These are phyloP conservation scores for Auriscalpium vulgare DNA, from an alignment of 768 basidiomycete species.

Conservation along the genomic window DNA sequence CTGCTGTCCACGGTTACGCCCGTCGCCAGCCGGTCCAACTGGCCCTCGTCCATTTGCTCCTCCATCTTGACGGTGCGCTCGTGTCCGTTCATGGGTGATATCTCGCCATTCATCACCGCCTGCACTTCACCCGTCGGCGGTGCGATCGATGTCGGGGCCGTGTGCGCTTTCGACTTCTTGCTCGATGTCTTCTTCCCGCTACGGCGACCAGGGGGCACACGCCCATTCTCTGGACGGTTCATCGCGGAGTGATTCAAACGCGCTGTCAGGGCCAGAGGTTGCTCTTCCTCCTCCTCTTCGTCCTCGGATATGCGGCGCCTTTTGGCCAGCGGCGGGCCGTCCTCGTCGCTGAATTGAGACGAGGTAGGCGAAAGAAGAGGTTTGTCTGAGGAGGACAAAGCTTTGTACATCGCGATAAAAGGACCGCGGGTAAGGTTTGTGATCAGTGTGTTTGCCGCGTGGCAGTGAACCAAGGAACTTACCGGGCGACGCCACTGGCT, in stretches of 20 bases:
- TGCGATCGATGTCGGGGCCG: constrained; percentile 37
- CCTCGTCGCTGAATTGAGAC: constrained; percentile 44
- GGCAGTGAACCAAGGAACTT: constrained; percentile 17
- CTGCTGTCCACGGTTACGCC: constrained; percentile 72
- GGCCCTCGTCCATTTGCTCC: constrained; percentile 72
- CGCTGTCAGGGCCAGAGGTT: constrained; percentile 26
- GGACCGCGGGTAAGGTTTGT: constrained; percentile 2
- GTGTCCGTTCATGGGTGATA: constrained; percentile 39
- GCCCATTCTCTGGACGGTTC: constrained; percentile 9
- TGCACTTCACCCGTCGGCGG: constrained; percentile 34
- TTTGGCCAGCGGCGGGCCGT: constrained; percentile 42
- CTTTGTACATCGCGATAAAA: constrained; percentile 1
- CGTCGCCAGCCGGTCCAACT: constrained; percentile 68
- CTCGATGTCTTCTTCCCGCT: constrained; percentile 50
- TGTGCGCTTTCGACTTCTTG: constrained; percentile 54
- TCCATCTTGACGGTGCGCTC: constrained; percentile 60
- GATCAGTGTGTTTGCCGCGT: constrained; percentile 15
- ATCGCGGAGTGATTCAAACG: constrained; percentile 16
- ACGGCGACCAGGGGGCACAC: constrained; percentile 31
- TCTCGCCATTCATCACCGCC: constrained; percentile 27
- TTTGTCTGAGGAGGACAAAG: constrained; percentile 10
- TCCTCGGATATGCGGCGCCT: constrained; percentile 16
- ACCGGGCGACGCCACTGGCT: constrained; percentile 46
- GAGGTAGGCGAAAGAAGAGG: constrained; percentile 25
- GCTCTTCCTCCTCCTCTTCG: constrained; percentile 16